Evolutionary conservation across 2,329 filamentous ascomycete genomes (phyloP).

Genomic region (Bipolaris sorokiniana): DNA sequence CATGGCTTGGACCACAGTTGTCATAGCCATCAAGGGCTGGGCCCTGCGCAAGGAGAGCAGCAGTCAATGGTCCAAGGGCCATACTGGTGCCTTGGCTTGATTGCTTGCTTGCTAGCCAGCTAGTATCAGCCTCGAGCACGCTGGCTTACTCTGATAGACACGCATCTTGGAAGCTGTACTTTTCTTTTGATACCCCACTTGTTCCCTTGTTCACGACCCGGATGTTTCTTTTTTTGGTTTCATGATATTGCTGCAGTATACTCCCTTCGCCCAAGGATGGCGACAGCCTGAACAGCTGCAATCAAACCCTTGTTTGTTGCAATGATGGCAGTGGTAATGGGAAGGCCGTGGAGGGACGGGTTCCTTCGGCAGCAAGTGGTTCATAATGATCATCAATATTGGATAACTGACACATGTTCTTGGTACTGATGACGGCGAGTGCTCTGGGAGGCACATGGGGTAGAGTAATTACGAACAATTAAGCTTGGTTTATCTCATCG

Average conservation of each 20-base stretch:
- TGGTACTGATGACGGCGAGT: neutral
- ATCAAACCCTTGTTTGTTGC: slow-evolving; percentile 16
- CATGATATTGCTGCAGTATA: slow-evolving; percentile 36
- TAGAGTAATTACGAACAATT: neutral
- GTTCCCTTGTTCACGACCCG: slow-evolving; percentile 26
- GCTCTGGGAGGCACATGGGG: neutral
- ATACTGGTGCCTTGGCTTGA: slow-evolving; percentile 38
- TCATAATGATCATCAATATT: neutral
- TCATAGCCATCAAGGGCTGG: slow-evolving; percentile 88
- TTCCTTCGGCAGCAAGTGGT: neutral
- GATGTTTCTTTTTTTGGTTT: slow-evolving; percentile 4
- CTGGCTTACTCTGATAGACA: neutral
- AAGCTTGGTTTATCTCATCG: neutral
- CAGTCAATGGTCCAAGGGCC: slow-evolving; percentile 31
- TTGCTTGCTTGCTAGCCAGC: neutral
- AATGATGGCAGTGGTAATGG: slow-evolving; percentile 5
- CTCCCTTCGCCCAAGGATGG: slow-evolving; percentile 28
- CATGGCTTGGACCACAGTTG: slow-evolving; percentile 82
- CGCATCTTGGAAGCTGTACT: neutral
- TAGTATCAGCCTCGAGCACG: neutral
- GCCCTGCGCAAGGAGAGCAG: slow-evolving; percentile 57
- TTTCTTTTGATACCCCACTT: slow-evolving; percentile 13
- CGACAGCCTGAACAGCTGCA: slow-evolving; percentile 35
- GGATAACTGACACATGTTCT: neutral
- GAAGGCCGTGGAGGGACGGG: neutral